Conservation (phyloP, 2,329 filamentous ascomycete species). For the Elsinoe fawcettii region DNA sequence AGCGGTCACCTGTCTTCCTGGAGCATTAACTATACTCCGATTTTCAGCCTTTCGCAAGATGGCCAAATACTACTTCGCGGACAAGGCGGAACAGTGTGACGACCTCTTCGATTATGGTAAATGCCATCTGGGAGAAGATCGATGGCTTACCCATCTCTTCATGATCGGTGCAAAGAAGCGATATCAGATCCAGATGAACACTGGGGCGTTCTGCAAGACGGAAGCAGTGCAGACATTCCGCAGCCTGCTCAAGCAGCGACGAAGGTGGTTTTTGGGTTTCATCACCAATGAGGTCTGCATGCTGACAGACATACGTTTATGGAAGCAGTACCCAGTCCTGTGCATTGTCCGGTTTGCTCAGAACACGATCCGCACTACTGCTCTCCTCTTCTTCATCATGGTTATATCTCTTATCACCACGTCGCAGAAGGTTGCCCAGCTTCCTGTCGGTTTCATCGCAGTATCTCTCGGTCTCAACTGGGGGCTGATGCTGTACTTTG, state of each 20-base stretch:
- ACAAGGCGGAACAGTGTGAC: constrained; percentile 90
- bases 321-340: constrained; percentile 82
- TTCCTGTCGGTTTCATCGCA: constrained; percentile 88
- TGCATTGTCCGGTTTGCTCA: constrained; percentile 86
- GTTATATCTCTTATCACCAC: constrained; percentile 78
- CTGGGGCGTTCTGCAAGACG: constrained; percentile 95
- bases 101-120: constrained; percentile 97
- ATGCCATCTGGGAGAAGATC: constrained; percentile 87
- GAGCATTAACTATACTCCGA: constrained; percentile 88
- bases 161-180: constrained; percentile 93
- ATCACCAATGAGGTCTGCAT: constrained; percentile 98
- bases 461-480: constrained; percentile 91
- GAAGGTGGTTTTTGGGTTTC: constrained; percentile 93
- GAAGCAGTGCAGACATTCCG: constrained; percentile 85
- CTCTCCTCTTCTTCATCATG: constrained; percentile 90
- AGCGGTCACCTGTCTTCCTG: constrained; percentile 87
- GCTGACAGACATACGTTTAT: constrained; percentile 88
- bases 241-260: constrained; percentile 84
- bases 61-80: constrained; percentile 97
- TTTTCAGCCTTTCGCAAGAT: constrained; percentile 95
- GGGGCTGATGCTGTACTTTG: constrained; percentile 94
- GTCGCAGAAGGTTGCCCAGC: constrained; percentile 64
- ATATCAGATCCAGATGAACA: constrained; percentile 97
- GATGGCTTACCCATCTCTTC: constrained; percentile 95
- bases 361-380: constrained; percentile 91